These are phyloP conservation scores for Diutina scorzettiae DNA, from an alignment of 1,139 yeast genomes.

Conservation along the genomic window DNA sequence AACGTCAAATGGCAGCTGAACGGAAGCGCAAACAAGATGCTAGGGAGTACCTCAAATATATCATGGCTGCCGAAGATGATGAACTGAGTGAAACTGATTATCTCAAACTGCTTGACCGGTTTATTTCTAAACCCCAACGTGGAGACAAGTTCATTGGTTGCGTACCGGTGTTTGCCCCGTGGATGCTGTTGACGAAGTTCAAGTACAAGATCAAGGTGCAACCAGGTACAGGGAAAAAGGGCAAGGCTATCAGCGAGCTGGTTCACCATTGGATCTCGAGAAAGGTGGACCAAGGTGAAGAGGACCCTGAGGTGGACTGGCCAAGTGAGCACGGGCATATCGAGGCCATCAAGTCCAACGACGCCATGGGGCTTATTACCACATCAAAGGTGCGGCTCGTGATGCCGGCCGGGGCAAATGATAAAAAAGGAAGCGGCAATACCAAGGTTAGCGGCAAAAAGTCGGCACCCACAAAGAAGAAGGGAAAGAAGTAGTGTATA, in stretches of 20 bases:
- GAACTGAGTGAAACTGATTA: conserved; percentile 22
- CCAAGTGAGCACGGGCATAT: conserved; percentile 47
- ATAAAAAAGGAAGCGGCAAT: conserved; percentile 7
- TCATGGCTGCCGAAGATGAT: conserved; percentile 21
- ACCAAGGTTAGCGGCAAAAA: conserved; percentile 7
- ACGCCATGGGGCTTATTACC: conserved; percentile 26
- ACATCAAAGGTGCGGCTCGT: conserved; percentile 29
- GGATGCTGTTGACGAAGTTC: conserved; percentile 64
- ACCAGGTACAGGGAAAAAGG: conserved; percentile 83
- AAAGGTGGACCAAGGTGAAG: conserved; percentile 36
- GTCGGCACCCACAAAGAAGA: neutral
- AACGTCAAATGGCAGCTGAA: conserved; percentile 12
- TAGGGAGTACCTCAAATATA: conserved; percentile 13
- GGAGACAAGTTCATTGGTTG: conserved; percentile 41
- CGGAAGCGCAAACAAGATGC: conserved; percentile 18
- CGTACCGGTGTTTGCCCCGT: conserved; percentile 88
- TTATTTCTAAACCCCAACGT: conserved; percentile 29
- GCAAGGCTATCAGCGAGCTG: conserved; percentile 68
- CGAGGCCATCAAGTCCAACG: conserved; percentile 43
- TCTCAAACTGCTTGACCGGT: conserved; percentile 28
- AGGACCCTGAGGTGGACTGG: conserved; percentile 59
- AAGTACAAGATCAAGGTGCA: conserved; percentile 78
- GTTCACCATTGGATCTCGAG: conserved; percentile 47
- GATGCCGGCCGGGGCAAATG: conserved; percentile 19
- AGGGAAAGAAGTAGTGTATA: neutral